Conservation (phyloP, 1,284 basidiomycete species). For the Sanghuangporus sanghuang region DNA sequence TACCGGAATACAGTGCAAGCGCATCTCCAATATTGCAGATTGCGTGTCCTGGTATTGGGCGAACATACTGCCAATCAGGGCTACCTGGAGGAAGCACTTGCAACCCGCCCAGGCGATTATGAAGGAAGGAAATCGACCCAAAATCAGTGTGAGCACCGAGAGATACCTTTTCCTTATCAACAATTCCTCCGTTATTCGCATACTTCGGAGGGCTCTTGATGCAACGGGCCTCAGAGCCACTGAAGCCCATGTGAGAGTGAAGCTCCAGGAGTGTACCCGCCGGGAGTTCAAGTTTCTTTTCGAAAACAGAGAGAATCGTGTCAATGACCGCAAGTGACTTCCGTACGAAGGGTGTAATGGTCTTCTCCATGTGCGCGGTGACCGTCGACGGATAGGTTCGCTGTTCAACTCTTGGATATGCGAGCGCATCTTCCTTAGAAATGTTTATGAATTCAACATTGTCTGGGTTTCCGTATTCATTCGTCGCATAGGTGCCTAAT, state of each 20-base stretch:
- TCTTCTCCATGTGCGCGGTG: constrained; percentile 42
- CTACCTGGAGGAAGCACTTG: constrained; percentile 62
- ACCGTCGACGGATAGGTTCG: constrained; percentile 54
- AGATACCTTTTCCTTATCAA: constrained; percentile 25
- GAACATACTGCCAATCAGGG: constrained; percentile 57
- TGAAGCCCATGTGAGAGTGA: constrained; percentile 43
- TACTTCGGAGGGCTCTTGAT: constrained; percentile 35
- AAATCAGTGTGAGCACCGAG: constrained; percentile 52
- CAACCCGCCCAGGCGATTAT: constrained; percentile 66
- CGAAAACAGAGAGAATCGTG: constrained; percentile 50
- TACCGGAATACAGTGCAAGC: constrained; percentile 50
- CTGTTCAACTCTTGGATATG: constrained; percentile 46
- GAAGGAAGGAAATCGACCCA: constrained; percentile 51
- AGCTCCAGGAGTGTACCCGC: constrained; percentile 39
- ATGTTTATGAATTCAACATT: constrained; percentile 64
- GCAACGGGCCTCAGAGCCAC: constrained; percentile 55
- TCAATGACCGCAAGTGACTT: constrained; percentile 54
- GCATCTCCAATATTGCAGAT: constrained; percentile 61
- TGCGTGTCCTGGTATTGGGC: constrained; percentile 52
- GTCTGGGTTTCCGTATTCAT: constrained; percentile 52
- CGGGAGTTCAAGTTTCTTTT: constrained; percentile 50
- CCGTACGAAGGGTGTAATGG: constrained; percentile 48
- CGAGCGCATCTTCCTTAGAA: constrained; percentile 58
- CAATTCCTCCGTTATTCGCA: neutral
- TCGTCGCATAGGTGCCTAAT: constrained; percentile 54